A percentile compares a stretch with the other conserved stretches of the same genome.
phyloP scores from a whole-genome alignment of 2,329 filamentous ascomycete species.

The Curvularia sp. region DNA sequence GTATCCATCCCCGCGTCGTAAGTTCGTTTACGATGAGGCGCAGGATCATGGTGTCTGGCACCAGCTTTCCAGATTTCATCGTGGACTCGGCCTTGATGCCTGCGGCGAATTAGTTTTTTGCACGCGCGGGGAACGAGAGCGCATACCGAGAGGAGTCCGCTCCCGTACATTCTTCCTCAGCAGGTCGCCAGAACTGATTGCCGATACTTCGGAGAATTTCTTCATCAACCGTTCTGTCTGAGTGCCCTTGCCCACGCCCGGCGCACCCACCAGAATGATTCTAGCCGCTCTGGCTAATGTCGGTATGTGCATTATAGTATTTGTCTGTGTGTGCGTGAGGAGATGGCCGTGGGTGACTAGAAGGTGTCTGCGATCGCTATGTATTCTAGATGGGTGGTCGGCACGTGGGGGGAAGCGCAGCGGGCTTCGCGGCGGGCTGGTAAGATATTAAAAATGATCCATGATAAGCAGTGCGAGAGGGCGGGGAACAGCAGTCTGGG shows the following conservation, averaged over 20 bases:
- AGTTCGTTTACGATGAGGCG: slow-evolving; percentile 92
- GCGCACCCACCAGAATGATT: slow-evolving; percentile 92
- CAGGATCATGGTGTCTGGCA: slow-evolving; percentile 89
- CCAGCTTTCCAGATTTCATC: slow-evolving; percentile 88
- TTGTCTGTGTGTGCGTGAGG: background rate
- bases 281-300: slow-evolving; percentile 72
- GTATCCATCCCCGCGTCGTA: slow-evolving; percentile 82
- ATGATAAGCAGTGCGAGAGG: slow-evolving; percentile 14
- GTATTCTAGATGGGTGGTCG: slow-evolving; percentile 13
- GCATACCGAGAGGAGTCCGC: slow-evolving; percentile 80
- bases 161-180: slow-evolving; percentile 91
- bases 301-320: slow-evolving; percentile 31
- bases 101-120: slow-evolving; percentile 51
- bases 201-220: slow-evolving; percentile 85
- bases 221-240: slow-evolving; percentile 88
- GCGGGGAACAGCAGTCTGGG: background rate
- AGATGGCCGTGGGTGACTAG: slow-evolving; percentile 3
- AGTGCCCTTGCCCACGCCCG: slow-evolving; percentile 96
- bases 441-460: slow-evolving; percentile 32
- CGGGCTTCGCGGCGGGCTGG: slow-evolving; percentile 30
- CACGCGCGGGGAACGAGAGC: slow-evolving; percentile 10
- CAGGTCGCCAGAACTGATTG: slow-evolving; percentile 93
- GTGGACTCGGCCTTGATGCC: slow-evolving; percentile 89
- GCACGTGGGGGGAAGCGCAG: slow-evolving; percentile 34
- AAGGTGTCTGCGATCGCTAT: slow-evolving; percentile 6